A percentile compares a stretch with the other conserved stretches of the same genome.
Evolutionary conservation across 2,329 filamentous ascomycete species (phyloP).

Genomic region (Blastomyces silverae): DNA sequence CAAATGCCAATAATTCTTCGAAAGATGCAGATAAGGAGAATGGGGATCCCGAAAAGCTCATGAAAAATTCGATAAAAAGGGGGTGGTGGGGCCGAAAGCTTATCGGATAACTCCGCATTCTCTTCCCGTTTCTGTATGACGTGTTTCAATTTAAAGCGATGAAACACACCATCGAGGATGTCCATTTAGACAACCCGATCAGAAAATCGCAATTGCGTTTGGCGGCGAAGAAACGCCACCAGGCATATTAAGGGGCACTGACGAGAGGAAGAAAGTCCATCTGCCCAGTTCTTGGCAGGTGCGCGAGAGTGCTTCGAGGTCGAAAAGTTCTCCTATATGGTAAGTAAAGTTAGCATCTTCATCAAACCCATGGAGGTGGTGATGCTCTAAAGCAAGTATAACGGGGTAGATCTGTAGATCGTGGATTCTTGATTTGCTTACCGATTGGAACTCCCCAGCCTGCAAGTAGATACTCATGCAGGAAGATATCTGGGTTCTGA

Average conservation of each 20-base stretch:
- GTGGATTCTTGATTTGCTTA: constrained; percentile 22
- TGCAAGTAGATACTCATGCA: constrained; percentile 46
- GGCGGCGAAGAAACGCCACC: constrained; percentile 44
- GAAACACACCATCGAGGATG: not conserved
- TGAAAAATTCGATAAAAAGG: not conserved
- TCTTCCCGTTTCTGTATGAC: not conserved
- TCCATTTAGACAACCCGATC: constrained; percentile 13
- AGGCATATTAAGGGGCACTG: constrained; percentile 46
- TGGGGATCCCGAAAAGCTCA: not conserved
- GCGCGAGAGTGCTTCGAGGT: constrained; percentile 40
- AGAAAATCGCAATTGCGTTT: constrained; percentile 44
- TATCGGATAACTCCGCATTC: not conserved
- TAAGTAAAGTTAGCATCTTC: constrained; percentile 11
- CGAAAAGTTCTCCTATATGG: constrained; percentile 41
- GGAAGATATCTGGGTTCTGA: constrained; percentile 33
- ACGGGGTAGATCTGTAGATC: not conserved
- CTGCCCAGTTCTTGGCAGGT: constrained; percentile 34
- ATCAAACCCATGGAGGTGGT: not conserved
- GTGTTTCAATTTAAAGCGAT: not conserved
- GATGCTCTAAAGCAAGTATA: not conserved
- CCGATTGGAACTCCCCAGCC: constrained; percentile 48
- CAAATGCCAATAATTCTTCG: not conserved
- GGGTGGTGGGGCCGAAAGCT: not conserved
- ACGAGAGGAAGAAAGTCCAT: constrained; percentile 48
- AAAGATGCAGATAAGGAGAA: not conserved